Base-by-base conservation (phyloP, 352 stramenopile genomes). In the Poterioochromonas sp. region DNA sequence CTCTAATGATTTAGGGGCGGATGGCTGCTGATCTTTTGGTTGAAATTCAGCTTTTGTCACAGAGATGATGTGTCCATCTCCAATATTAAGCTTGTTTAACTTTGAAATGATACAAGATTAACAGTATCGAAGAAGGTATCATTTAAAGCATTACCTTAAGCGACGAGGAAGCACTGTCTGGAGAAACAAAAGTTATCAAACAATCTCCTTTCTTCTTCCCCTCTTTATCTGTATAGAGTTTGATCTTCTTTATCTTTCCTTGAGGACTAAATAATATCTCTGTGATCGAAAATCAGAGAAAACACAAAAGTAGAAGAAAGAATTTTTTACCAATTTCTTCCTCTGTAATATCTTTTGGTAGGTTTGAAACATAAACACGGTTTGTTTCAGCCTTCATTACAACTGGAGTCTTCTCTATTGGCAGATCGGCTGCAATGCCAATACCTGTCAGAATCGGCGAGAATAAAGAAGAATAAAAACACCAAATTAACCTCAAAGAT, bases 301-400 rank as follows among this genome's bases (percentile, higher is more conserved):
- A 78, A 44, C 12, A 68, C 3, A 40, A 39, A 51, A 49, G 20
- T 44, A 26, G 3, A 20, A 78, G 5, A 35, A 8, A 60, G 35
- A 2, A 29, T 71, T 29, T 5, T 29, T 41, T 69, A 78, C 71
- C 71, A 26, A 78, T 22, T 18, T 78, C 71, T 18, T 63, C 41
- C 20, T 78, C 71, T 39, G 71, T 78, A 5, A 78, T 78, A 69
- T 78, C 71, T 22, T 37, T 58, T 34, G 71, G 71, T 39, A 78
- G 34, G n/a, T 34, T 34, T 15, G 11, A 40, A 15, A 78, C 54
- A 37, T 78, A 78, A 18, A 78, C 40, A 20, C 65, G 47, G n/a
- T n/a, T n/a, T n/a, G n/a, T n/a, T n/a, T n/a, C n/a, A n/a, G n/a
- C n/a, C n/a, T n/a, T n/a, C n/a, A n/a, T n/a, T n/a, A n/a, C n/a